Evolutionary conservation across 805 yeast genomes (phyloP).

Genomic region (Ogataea parapolymorpha): DNA sequence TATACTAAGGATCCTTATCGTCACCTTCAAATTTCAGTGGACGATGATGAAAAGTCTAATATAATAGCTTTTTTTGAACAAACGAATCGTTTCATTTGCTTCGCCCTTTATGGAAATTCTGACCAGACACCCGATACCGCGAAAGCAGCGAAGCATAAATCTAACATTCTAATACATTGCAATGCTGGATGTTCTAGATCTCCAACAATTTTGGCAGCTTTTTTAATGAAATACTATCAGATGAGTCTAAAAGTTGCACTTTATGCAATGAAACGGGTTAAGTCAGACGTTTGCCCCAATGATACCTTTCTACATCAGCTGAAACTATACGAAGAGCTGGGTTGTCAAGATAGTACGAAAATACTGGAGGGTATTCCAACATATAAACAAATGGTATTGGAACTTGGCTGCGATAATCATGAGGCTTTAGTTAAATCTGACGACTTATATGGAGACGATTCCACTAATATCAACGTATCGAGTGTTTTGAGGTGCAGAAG

Average conservation of each 20-base stretch:
- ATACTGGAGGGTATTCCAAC: slow-evolving; percentile 15
- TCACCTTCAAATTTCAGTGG: slow-evolving; percentile 60
- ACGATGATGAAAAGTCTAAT: slow-evolving; percentile 69
- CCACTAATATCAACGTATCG: neutral
- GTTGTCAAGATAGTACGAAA: slow-evolving; percentile 36
- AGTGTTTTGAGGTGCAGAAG: slow-evolving; percentile 64
- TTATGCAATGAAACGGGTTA: slow-evolving; percentile 69
- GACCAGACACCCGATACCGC: slow-evolving; percentile 14
- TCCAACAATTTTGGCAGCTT: slow-evolving; percentile 43
- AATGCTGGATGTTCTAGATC: slow-evolving; percentile 53
- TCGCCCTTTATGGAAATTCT: slow-evolving; percentile 50
- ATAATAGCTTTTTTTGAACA: slow-evolving; percentile 60
- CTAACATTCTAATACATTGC: slow-evolving; percentile 49
- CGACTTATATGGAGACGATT: slow-evolving; percentile 13
- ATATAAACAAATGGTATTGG: slow-evolving; percentile 44
- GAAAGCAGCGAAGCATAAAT: slow-evolving; percentile 35
- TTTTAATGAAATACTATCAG: slow-evolving; percentile 50
- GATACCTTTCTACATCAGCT: slow-evolving; percentile 72
- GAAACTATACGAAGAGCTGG: slow-evolving; percentile 49
- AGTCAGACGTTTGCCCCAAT: slow-evolving; percentile 65
- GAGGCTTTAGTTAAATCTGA: slow-evolving; percentile 13
- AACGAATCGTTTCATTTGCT: slow-evolving; percentile 63
- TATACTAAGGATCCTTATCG: slow-evolving; percentile 45
- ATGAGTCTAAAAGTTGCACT: slow-evolving; percentile 59
- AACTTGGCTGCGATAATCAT: slow-evolving; percentile 26